Evolutionary conservation across 2,329 filamentous ascomycete species (phyloP), one percentile per base, ranked within the genome.

Genomic region (Bipolaris zeicola): DNA sequence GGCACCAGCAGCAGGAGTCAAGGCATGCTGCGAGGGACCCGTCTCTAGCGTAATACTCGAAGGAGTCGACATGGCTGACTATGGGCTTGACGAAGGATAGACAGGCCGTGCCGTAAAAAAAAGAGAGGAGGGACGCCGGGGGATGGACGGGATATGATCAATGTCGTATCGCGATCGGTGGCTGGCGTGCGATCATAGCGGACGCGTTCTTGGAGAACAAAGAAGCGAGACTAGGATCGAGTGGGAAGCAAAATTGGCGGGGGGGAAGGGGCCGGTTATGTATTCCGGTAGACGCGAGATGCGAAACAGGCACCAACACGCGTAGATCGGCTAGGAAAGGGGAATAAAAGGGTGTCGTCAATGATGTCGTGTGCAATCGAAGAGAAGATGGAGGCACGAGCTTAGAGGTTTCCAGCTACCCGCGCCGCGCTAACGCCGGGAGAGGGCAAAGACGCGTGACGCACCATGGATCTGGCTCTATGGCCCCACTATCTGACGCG

Each of bases 171-270:
- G 66, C 65, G 68, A 69, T 67, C 57, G 66, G 70, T 72, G 71
- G 72, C 66, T 75, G 73, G 71, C 67, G 63, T 66, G 61, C 61
- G 63, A 64, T 69, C 70, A 74, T 75, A 67, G 70, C 71, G 65
- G 59, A 69, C 72, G 71, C 72, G 72, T 73, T 61, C 52, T 57
- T 43, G 45, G 55, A 59, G 62, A 62, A 64, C 59, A 52, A 60
- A 53, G 52, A 52, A 65, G 57, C 61, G 54, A 57, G 58, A 55
- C 26, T 41, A 44, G 39, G 46, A 48, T 50, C 38, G 46, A 42
- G 49, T 47, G 49, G 39, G 39, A 38, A 47, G 57, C 50, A 57
- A 65, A 55, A 50, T 64, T 50, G 58, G 43, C 22, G 39, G 28
- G 24, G 57, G 39, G 28, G 44, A 31, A 26, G 13, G 5, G 7